These are phyloP conservation scores for Megacollybia marginata DNA, from an alignment of 768 basidiomycete species.

Conservation along the genomic window DNA sequence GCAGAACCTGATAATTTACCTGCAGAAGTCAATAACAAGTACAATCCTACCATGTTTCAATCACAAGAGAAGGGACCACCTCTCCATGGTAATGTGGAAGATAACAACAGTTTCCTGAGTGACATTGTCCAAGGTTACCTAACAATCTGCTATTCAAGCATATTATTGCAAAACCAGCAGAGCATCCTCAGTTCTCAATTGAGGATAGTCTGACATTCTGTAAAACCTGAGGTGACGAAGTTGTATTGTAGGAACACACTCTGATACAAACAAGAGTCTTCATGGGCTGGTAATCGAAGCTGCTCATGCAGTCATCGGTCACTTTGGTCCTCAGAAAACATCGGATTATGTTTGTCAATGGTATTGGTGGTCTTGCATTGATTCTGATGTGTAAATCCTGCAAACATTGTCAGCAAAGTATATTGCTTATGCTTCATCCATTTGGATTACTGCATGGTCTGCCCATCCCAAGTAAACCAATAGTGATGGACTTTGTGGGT, in stretches of 20 bases:
- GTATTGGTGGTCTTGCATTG: conserved; percentile 7
- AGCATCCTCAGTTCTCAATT: background rate
- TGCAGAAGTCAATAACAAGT: background rate
- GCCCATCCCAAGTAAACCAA: background rate
- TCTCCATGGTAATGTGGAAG: background rate
- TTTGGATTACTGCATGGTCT: background rate
- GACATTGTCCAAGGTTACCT: background rate
- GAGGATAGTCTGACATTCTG: background rate
- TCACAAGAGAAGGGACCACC: background rate
- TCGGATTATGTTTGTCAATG: no score
- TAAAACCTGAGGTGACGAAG: background rate
- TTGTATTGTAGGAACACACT: background rate
- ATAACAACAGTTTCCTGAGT: background rate
- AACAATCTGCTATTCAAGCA: background rate
- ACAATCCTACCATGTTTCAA: background rate
- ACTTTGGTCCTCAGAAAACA: conserved; percentile 14
- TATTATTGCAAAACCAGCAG: background rate
- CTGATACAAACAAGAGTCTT: background rate
- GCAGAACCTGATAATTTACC: no score
- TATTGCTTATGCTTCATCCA: background rate
- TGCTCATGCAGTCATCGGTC: conserved; percentile 17
- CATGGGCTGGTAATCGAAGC: conserved; percentile 8
- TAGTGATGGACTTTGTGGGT: conserved; percentile 3
- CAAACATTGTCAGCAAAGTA: background rate
- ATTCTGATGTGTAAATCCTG: background rate